These are phyloP conservation scores for Thalassiosira delicatula DNA, from an alignment of 352 stramenopile genomes.

Conservation along the genomic window DNA sequence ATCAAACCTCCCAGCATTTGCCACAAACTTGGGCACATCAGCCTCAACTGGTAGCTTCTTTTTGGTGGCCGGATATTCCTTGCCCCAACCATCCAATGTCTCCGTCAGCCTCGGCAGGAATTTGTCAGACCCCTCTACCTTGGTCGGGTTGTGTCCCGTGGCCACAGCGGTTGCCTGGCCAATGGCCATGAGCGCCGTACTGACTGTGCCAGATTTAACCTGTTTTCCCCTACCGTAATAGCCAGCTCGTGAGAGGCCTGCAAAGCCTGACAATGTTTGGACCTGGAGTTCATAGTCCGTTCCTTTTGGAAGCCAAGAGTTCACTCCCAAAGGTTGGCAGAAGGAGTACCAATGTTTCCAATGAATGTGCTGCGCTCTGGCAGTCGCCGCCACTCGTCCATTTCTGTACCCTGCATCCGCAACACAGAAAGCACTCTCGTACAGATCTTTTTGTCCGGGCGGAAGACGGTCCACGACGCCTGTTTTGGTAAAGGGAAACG, in stretches of 20 bases:
- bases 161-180: constrained; percentile 30
- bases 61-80: constrained; percentile 11
- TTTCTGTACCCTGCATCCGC: not conserved
- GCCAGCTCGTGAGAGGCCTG: not conserved
- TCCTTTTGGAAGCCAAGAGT: constrained; percentile 33
- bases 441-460: not conserved
- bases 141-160: constrained; percentile 4
- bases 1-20: not conserved
- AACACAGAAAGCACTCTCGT: not conserved
- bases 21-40: constrained; percentile 20
- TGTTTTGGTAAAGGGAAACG: constrained; percentile 30
- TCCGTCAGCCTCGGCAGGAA: not conserved
- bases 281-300: not conserved
- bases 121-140: not conserved
- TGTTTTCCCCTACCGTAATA: constrained; percentile 12
- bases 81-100: not conserved
- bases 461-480: constrained; percentile 30
- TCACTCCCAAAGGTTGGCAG: constrained; percentile 15
- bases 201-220: constrained; percentile 20
- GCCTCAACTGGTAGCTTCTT: constrained; percentile 31
- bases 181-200: constrained; percentile 25
- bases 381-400: constrained; percentile 26
- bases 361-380: constrained; percentile 7
- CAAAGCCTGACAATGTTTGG: constrained; percentile 13
- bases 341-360: constrained; percentile 23